Percentiles rank a stretch among this genome's conserved stretches.
phyloP scores from a whole-genome alignment of 176 grass and related monocot genomes.

The Cocos nucifera region DNA sequence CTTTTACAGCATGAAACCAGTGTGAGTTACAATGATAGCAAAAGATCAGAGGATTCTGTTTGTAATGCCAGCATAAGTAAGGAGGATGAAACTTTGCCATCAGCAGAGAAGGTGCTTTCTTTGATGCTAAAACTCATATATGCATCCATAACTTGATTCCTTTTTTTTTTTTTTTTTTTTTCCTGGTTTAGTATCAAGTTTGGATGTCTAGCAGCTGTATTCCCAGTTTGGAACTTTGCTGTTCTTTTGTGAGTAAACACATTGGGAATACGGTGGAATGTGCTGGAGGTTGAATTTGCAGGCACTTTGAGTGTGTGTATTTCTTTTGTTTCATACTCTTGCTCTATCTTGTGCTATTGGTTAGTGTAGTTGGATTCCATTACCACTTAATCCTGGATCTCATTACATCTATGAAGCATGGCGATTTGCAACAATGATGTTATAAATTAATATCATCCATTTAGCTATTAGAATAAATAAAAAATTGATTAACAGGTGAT shows the following conservation, averaged over 20 bases:
- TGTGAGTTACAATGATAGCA: constrained; percentile 11
- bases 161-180: not conserved
- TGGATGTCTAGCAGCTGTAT: not conserved
- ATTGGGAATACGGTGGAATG: too few species aligned
- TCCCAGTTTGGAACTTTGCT: too few species aligned
- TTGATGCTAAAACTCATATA: not conserved
- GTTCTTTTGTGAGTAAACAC: too few species aligned
- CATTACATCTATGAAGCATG: too few species aligned
- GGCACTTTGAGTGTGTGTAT: too few species aligned
- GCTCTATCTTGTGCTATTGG: too few species aligned
- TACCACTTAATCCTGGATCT: not conserved
- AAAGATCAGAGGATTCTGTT: not conserved
- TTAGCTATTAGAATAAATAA: too few species aligned
- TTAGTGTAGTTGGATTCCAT: not conserved
- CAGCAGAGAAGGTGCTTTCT: constrained; percentile 19
- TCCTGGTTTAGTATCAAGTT: not conserved
- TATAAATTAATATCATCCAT: too few species aligned
- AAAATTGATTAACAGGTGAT: too few species aligned
- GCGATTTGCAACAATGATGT: too few species aligned
- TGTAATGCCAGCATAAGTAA: not conserved
- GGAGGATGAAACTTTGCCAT: constrained; percentile 12
- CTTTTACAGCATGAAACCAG: constrained; percentile 22
- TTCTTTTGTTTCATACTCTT: too few species aligned
- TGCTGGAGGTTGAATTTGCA: too few species aligned
- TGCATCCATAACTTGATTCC: not conserved